Evolutionary conservation across 1,284 basidiomycete species (phyloP).

Genomic region (Irpex lacteus): DNA sequence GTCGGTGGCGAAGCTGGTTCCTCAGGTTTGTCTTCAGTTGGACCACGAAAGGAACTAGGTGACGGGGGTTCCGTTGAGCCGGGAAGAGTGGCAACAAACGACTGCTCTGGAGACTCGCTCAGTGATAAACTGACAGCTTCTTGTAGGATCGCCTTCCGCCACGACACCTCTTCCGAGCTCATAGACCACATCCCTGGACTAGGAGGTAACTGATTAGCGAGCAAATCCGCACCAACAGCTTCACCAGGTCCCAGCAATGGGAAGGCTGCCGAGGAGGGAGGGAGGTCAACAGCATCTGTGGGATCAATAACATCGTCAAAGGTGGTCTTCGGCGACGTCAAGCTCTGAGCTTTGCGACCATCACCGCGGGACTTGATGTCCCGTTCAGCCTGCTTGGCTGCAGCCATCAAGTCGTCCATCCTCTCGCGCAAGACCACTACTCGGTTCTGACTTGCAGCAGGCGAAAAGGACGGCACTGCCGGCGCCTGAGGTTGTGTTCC

Average conservation of each 20-base stretch:
- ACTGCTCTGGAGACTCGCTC: conserved; percentile 46
- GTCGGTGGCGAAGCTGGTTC: conserved; percentile 19
- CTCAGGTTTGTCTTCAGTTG: conserved; percentile 3
- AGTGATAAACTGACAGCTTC: conserved; percentile 75
- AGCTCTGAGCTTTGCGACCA: conserved; percentile 30
- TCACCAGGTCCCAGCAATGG: conserved; percentile 67
- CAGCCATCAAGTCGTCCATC: conserved; percentile 63
- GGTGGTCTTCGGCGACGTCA: conserved; percentile 25
- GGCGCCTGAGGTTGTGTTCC: conserved; percentile 35
- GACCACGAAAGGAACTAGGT: conserved; percentile 12
- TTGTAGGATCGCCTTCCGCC: conserved; percentile 68
- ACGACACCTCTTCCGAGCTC: conserved; percentile 54
- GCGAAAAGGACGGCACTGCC: conserved; percentile 26
- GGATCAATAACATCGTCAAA: conserved; percentile 69
- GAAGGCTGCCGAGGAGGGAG: conserved; percentile 58
- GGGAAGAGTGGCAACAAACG: conserved; percentile 24
- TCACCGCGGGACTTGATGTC: conserved; percentile 54
- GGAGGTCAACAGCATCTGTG: conserved; percentile 75
- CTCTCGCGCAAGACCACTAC: conserved; percentile 80
- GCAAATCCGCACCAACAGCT: conserved; percentile 64
- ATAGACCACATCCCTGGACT: conserved; percentile 59
- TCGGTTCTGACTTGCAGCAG: conserved; percentile 29
- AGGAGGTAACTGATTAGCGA: conserved; percentile 71
- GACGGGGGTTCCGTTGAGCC: conserved; percentile 18
- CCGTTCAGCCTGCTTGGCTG: conserved; percentile 70